These are phyloP conservation scores for Alternaria sp. DNA, from an alignment of 2,329 filamentous ascomycete genomes.

Conservation along the genomic window DNA sequence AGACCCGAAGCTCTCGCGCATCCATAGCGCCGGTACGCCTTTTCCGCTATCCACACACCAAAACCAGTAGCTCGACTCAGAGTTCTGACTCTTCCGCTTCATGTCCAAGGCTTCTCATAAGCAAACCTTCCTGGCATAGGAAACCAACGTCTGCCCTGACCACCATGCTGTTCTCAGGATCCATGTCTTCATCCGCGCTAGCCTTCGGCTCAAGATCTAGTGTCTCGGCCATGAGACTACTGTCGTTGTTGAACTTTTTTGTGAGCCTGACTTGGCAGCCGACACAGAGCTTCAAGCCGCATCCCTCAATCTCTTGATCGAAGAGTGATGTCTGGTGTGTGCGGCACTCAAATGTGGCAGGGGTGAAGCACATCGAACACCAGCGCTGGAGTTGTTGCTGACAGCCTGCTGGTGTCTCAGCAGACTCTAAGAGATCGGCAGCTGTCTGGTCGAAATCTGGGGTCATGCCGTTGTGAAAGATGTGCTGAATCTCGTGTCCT, in stretches of 20 bases:
- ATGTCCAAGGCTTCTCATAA: constrained; percentile 20
- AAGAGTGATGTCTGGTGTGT: constrained; percentile 7
- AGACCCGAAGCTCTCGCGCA: too few relatives aligned
- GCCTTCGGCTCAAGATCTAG: constrained; percentile 30
- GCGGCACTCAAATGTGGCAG: constrained; percentile 24
- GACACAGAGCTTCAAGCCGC: constrained; percentile 35
- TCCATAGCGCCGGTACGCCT: background rate
- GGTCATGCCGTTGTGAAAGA: background rate
- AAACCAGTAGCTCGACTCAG: background rate
- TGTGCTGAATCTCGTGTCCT: constrained; percentile 17
- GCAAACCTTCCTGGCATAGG: constrained; percentile 24
- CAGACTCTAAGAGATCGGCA: constrained; percentile 16
- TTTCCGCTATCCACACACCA: background rate
- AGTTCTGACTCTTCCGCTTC: background rate
- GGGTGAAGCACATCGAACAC: constrained; percentile 41
- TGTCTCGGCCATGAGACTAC: constrained; percentile 15
- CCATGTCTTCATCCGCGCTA: constrained; percentile 1
- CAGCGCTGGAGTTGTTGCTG: constrained; percentile 29
- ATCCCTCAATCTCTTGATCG: constrained; percentile 24
- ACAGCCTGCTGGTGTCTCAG: constrained; percentile 7
- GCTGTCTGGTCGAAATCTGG: constrained; percentile 12
- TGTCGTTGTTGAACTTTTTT: constrained; percentile 14
- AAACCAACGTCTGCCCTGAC: constrained; percentile 38
- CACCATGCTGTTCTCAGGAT: constrained; percentile 4
- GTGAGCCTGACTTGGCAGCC: constrained; percentile 21